These are phyloP conservation scores for Tolypocladium tropicale DNA, from an alignment of 2,329 filamentous ascomycete species.

Conservation along the genomic window DNA sequence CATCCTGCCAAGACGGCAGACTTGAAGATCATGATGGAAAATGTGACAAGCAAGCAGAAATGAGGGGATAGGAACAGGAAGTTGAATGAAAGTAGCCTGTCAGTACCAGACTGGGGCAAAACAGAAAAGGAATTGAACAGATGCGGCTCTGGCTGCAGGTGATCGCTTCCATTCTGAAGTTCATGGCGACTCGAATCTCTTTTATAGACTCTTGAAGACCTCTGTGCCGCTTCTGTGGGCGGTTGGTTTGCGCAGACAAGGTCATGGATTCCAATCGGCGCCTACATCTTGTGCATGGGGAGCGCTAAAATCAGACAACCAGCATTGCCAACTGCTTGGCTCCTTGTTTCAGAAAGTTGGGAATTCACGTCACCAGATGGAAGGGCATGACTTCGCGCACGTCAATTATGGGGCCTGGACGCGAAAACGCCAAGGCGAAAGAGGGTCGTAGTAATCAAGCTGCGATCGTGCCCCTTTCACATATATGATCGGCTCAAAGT, in stretches of 20 bases:
- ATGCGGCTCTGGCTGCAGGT: neutral
- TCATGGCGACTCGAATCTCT: neutral
- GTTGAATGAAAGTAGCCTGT: neutral
- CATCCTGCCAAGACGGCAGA: neutral
- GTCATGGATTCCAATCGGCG: neutral
- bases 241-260: neutral
- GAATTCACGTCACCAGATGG: neutral
- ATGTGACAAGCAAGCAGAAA: neutral
- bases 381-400: neutral
- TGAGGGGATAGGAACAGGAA: neutral
- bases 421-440: neutral
- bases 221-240: too few relatives aligned
- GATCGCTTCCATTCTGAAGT: neutral
- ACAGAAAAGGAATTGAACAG: neutral
- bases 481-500: neutral
- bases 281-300: neutral
- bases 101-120: neutral
- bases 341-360: neutral
- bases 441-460: neutral
- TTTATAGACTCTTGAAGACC: neutral
- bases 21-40: neutral
- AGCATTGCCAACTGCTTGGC: neutral
- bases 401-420: neutral
- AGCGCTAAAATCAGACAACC: neutral
- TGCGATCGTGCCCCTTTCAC: neutral